Percentiles rank a stretch among this genome's conserved stretches.
phyloP scores from a whole-genome alignment of 768 basidiomycete genomes.

The Xerocomus potaroensis region DNA sequence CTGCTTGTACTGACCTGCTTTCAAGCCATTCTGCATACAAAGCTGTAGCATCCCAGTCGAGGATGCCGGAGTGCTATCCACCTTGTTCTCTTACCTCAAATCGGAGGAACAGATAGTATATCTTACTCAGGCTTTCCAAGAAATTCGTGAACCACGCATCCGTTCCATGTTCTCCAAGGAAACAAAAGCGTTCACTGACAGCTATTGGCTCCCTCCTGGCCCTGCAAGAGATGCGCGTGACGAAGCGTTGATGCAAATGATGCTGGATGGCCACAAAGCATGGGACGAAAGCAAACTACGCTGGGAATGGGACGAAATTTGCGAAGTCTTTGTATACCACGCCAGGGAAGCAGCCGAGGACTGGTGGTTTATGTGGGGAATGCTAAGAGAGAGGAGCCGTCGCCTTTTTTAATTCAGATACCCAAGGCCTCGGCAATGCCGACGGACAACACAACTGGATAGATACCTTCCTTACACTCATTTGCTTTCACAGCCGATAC shows the following conservation, averaged over 20 bases:
- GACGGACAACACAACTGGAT: constrained; percentile 4
- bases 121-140: constrained; percentile 55
- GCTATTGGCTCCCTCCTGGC: constrained; percentile 43
- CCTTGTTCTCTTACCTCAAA: constrained; percentile 41
- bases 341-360: constrained; percentile 57
- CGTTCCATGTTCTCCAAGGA: constrained; percentile 43
- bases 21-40: constrained; percentile 47
- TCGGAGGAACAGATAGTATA: constrained; percentile 44
- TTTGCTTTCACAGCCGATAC: not conserved
- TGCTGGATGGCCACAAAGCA: constrained; percentile 29
- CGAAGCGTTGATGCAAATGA: constrained; percentile 23
- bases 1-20: not conserved
- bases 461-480: constrained; percentile 4
- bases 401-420: constrained; percentile 9
- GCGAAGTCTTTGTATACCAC: constrained; percentile 51
- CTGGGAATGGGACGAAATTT: constrained; percentile 53
- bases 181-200: constrained; percentile 35
- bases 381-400: constrained; percentile 39
- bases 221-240: constrained; percentile 47
- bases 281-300: constrained; percentile 50
- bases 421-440: constrained; percentile 1
- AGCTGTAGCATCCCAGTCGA: constrained; percentile 33
- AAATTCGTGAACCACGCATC: constrained; percentile 51
- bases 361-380: constrained; percentile 64
- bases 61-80: constrained; percentile 32